Evolutionary conservation across 805 yeast genomes (phyloP), one percentile per base, ranked within the genome.

Genomic region (Wickerhamomyces bisporus): DNA sequence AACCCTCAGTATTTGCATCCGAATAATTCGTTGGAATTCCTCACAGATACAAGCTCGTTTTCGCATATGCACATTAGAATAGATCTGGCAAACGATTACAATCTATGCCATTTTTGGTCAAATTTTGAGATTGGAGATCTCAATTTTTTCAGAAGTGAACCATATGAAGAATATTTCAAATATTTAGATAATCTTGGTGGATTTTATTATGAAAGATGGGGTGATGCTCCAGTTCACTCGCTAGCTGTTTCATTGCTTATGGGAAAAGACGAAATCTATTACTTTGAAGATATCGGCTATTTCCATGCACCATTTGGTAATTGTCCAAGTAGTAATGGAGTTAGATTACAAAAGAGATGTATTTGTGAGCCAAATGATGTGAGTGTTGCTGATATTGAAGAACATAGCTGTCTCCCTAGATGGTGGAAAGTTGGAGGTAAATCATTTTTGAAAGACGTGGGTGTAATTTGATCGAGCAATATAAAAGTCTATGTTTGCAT

Each of bases 161-260:
- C 71, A 23, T 86, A 86, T 59, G 54, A 62, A 31, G 68, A 66
- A 38, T 84, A 70, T 57, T 86, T 85, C 55, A 72, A 81, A 20
- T 66, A 65, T 57, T 66, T 86, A 44, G 86, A 85, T 57, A 50
- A 68, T 23, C 66, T 75, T 15, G 89, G 87, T 34, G 93, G 93
- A 5, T 85, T 86, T 55, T 82, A 82, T 58, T 81, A 83, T 40
- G 96, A 87, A 60, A 65, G 96, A 41, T 88, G 96, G 96, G 96
- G 96, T 13, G 96, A 88, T 62, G 96, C 96, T 0, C 96, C 96
- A 0, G 85, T 87, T 13, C 96, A 87, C 57, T 68, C 91, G 0
- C 65, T 86, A 21, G 95, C 78, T 1, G 79, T 75, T 1, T 57
- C 83, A 0, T 57, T 85, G 30, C 57, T 85, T 31, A 60, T 85